phyloP scores from a whole-genome alignment of 2,329 filamentous ascomycete species.

The Cryphonectria japonica region DNA sequence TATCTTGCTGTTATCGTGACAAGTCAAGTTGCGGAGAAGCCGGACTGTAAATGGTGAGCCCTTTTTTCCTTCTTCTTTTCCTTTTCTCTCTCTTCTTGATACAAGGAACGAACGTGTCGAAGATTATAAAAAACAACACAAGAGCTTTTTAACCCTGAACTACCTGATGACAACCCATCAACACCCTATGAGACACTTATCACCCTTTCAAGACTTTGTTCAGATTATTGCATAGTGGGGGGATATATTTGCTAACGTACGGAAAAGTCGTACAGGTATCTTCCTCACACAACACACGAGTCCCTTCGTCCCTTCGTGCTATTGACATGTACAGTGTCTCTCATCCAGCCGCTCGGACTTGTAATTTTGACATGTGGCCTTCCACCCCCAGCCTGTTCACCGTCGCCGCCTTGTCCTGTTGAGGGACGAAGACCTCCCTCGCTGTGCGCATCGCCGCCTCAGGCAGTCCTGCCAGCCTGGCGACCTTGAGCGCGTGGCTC shows the following conservation, averaged over 20 bases:
- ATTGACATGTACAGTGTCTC: constrained; percentile 1
- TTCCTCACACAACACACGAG: background rate
- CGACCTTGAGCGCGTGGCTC: constrained; percentile 95
- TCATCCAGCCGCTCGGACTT: constrained; percentile 8
- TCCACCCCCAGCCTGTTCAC: background rate
- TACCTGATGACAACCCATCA: constrained; percentile 62
- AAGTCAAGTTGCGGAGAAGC: background rate
- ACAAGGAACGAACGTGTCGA: constrained; percentile 41
- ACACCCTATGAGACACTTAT: constrained; percentile 58
- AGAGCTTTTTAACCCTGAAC: constrained; percentile 73
- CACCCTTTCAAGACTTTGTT: constrained; percentile 27
- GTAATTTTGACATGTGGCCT: background rate
- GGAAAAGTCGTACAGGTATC: constrained; percentile 30
- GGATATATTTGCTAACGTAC: constrained; percentile 47
- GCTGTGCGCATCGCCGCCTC: constrained; percentile 73
- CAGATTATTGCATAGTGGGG: constrained; percentile 31
- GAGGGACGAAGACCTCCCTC: constrained; percentile 52
- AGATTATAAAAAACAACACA: constrained; percentile 57
- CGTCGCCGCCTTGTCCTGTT: constrained; percentile 13
- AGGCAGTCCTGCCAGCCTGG: constrained; percentile 80
- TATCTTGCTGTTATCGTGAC: constrained; percentile 1
- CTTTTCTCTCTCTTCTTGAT: constrained; percentile 25
- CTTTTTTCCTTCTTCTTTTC: constrained; percentile 18
- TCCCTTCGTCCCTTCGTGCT: background rate
- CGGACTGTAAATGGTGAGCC: constrained; percentile 18